phyloP scores from a whole-genome alignment of 1,139 yeast species.

The Nakaseomyces sp. region DNA sequence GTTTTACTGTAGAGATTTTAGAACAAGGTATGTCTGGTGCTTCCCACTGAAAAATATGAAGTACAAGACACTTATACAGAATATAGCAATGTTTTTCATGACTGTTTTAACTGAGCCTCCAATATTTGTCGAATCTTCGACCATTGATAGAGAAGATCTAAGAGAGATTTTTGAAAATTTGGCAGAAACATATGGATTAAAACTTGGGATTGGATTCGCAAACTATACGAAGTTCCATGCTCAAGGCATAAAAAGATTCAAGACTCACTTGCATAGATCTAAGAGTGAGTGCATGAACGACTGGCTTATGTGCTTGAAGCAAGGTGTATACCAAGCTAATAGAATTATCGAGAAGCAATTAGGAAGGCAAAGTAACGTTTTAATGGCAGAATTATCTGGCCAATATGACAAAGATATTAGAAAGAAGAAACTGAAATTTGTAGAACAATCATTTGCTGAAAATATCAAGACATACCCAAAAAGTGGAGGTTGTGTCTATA shows the following conservation, averaged over 20 bases:
- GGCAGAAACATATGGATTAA: constrained; percentile 19
- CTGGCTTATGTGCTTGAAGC: constrained; percentile 25
- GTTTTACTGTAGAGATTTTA: constrained; percentile 25
- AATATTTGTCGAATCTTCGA: constrained; percentile 25
- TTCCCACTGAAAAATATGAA: constrained; percentile 23
- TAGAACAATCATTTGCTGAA: constrained; percentile 17
- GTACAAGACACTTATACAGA: constrained; percentile 18
- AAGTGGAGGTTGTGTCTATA: constrained; percentile 18
- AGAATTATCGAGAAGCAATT: constrained; percentile 10
- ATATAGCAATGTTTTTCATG: constrained; percentile 16
- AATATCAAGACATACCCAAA: constrained; percentile 19
- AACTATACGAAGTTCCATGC: constrained; percentile 18
- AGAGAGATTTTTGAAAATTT: constrained; percentile 25
- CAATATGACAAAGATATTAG: constrained; percentile 2
- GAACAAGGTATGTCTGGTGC: constrained; percentile 27
- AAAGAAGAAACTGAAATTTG: constrained; percentile 15
- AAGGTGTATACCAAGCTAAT: constrained; percentile 17
- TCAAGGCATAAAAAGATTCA: constrained; percentile 19
- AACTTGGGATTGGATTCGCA: constrained; percentile 26
- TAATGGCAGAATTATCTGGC: neutral
- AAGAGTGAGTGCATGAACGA: constrained; percentile 21
- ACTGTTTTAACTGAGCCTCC: constrained; percentile 23
- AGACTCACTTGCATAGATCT: constrained; percentile 13
- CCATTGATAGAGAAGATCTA: constrained; percentile 25
- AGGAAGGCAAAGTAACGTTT: neutral